Evolutionary conservation across 2,329 filamentous ascomycete species (phyloP).

Genomic region (Fusarium sp.): DNA sequence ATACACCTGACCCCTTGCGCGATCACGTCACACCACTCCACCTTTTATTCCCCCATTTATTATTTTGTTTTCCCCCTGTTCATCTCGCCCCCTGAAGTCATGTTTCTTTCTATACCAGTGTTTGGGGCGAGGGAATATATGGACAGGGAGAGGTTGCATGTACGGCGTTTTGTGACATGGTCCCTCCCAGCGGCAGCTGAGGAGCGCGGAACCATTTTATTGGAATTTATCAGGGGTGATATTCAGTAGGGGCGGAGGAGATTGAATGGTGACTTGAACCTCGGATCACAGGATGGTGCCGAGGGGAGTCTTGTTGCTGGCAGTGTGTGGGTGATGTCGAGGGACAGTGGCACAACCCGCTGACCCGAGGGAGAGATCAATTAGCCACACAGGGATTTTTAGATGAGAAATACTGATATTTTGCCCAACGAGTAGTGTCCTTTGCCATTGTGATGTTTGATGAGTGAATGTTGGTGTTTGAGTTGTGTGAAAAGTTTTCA

Average conservation of each 20-base stretch:
- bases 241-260: background rate
- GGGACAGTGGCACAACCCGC: conserved; percentile 32
- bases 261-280: background rate
- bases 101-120: conserved; percentile 26
- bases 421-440: background rate
- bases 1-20: conserved; percentile 47
- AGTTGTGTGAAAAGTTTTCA: background rate
- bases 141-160: conserved; percentile 39
- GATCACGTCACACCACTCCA: conserved; percentile 54
- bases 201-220: conserved; percentile 20
- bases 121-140: conserved; percentile 30
- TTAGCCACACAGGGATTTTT: conserved; percentile 3
- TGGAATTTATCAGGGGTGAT: conserved; percentile 19
- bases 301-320: background rate
- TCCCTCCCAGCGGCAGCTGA: conserved; percentile 10
- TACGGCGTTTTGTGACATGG: conserved; percentile 46
- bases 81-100: conserved; percentile 28
- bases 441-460: background rate
- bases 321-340: background rate
- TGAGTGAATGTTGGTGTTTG: background rate
- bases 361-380: conserved; percentile 22
- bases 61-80: conserved; percentile 20
- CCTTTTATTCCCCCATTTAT: conserved; percentile 36
- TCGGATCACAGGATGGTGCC: conserved; percentile 13
- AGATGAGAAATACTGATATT: conserved; percentile 19